Evolutionary conservation across 2,329 filamentous ascomycete species (phyloP).

Genomic region (Alternaria triticimaculans): DNA sequence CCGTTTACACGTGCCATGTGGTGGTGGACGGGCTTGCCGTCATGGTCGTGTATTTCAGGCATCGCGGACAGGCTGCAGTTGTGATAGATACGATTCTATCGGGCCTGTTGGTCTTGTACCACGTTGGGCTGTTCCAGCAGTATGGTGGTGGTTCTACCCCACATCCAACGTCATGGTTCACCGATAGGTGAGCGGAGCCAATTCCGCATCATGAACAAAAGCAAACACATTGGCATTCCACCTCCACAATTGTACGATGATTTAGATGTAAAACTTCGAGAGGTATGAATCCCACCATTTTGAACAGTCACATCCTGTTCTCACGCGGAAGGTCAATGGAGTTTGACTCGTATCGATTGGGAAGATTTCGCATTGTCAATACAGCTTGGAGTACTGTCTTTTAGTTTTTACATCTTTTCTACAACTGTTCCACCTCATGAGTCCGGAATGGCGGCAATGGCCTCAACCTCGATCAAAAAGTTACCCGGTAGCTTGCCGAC

Average conservation of each 20-base stretch:
- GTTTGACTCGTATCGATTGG: background rate
- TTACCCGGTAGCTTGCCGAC: conserved; percentile 42
- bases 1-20: conserved; percentile 30
- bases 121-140: background rate
- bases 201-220: background rate
- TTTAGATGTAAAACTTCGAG: background rate
- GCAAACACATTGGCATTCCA: background rate
- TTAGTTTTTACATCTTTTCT: background rate
- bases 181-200: background rate
- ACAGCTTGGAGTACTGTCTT: background rate
- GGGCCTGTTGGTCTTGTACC: background rate
- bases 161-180: background rate
- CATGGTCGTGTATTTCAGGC: conserved; percentile 28
- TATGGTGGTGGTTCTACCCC: background rate
- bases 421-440: background rate
- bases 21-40: conserved; percentile 19
- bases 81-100: background rate
- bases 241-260: background rate
- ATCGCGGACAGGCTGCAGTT: background rate
- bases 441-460: conserved; percentile 40
- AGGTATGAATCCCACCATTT: fast-evolving
- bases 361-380: background rate
- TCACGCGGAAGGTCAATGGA: background rate
- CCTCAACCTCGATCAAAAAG: conserved; percentile 42
- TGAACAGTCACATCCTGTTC: background rate